Percentiles rank a stretch among this genome's conserved stretches.
phyloP scores from a whole-genome alignment of 2,329 filamentous ascomycete genomes.

The Cercospora zeina region DNA sequence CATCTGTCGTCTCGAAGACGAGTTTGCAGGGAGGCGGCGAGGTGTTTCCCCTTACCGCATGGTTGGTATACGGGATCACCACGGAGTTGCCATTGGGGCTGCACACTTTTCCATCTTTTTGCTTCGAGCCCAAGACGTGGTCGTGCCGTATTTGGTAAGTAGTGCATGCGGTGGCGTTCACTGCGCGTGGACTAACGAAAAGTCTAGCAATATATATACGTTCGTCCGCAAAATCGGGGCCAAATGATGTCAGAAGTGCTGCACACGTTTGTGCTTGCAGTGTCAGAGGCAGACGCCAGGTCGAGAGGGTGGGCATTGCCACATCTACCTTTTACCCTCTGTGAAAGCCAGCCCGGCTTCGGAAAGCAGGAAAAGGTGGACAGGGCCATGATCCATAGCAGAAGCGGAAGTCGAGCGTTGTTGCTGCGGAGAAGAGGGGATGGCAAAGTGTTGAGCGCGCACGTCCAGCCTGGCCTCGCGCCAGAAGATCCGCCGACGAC shows the following conservation, averaged over 20 bases:
- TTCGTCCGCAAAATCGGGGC: conserved; percentile 26
- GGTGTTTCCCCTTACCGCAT: conserved; percentile 27
- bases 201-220: conserved; percentile 30
- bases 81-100: conserved; percentile 27
- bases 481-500: conserved; percentile 28
- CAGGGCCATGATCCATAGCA: conserved; percentile 26
- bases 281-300: conserved; percentile 26
- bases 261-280: conserved; percentile 31
- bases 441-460: conserved; percentile 23
- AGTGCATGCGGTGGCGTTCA: not conserved
- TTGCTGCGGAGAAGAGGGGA: conserved; percentile 23
- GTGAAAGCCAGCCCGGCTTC: conserved; percentile 28
- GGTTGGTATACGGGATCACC: conserved; percentile 27
- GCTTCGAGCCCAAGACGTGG: conserved; percentile 15
- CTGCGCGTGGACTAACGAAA: not conserved
- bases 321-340: conserved; percentile 30
- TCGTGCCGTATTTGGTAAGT: conserved; percentile 28
- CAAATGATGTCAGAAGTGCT: conserved; percentile 31
- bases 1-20: conserved; percentile 23
- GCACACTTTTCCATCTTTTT: conserved; percentile 33
- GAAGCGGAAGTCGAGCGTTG: conserved; percentile 28
- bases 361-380: conserved; percentile 16
- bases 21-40: conserved; percentile 20
- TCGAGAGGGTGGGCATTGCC: conserved; percentile 2
- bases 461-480: conserved; percentile 32